A percentile compares a stretch with the other conserved stretches of the same genome.
These are phyloP conservation scores for Hypoxylon sp. DNA, from an alignment of 2,329 filamentous ascomycete species.

Conservation along the genomic window DNA sequence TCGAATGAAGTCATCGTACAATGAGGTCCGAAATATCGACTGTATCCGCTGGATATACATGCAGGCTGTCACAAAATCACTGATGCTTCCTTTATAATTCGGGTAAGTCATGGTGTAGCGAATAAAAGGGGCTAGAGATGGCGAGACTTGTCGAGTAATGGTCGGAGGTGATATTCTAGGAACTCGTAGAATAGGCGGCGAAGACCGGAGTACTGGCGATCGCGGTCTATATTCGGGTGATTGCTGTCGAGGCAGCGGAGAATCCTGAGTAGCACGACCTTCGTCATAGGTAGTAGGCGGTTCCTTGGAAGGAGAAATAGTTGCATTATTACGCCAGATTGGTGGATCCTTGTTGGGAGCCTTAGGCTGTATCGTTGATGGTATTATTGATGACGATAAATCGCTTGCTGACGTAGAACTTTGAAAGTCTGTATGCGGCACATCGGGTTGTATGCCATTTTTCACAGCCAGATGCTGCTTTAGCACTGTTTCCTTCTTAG, in stretches of 20 bases:
- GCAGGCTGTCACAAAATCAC: constrained; percentile 50
- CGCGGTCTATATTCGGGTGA: constrained; percentile 36
- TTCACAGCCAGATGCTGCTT: constrained; percentile 15
- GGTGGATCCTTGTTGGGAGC: constrained; percentile 14
- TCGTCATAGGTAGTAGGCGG: constrained; percentile 5
- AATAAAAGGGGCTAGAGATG: constrained; percentile 43
- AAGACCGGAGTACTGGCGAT: constrained; percentile 26
- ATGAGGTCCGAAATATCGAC: constrained; percentile 45
- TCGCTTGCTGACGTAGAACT: constrained; percentile 39
- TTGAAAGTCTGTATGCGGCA: constrained; percentile 14
- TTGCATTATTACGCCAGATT: constrained; percentile 1
- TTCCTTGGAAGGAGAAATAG: constrained; percentile 10
- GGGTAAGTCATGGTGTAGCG: constrained; percentile 48
- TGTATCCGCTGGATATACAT: constrained; percentile 47
- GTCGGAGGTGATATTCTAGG: not conserved
- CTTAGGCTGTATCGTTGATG: constrained; percentile 41
- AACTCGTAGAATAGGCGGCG: constrained; percentile 12
- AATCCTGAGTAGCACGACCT: constrained; percentile 1
- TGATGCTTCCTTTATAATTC: constrained; percentile 46
- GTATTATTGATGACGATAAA: constrained; percentile 46
- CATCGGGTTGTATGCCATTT: not conserved
- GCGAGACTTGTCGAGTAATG: constrained; percentile 1
- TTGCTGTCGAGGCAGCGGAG: constrained; percentile 9
- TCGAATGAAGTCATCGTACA: constrained; percentile 54
- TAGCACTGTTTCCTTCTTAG: constrained; percentile 20